Evolutionary conservation across 1,139 yeast species (phyloP), one percentile per base, ranked within the genome.

Genomic region (Geotrichum bryndzae): DNA sequence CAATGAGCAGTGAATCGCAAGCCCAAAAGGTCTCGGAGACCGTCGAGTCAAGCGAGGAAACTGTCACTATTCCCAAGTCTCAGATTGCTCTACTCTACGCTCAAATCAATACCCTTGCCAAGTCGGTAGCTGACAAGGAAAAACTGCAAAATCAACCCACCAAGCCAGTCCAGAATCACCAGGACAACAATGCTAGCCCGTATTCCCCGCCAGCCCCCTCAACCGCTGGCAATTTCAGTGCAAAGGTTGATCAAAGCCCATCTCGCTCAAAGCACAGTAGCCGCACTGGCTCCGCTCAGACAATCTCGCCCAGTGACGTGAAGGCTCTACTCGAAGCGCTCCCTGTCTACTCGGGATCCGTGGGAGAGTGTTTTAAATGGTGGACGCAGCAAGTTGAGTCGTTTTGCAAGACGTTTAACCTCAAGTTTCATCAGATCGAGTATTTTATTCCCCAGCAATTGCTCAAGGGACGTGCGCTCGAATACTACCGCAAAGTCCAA

Each of bases 331-430:
- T 62, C 41, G 60, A 54, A 15, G 51, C 61, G 2, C 58, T 62
- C 10, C 64, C 64, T 4, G 56, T 59, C 18, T 62, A 62, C 48
- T 41, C 62, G 2, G 64, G 64, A 22, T 23, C 55, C 5, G 56
- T 59, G 27, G 54, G 55, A 27, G 61, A 62, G 33, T 57, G 57
- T 23, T 62, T 62, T 41, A 53, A 51, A 46, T 62, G 64, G 64
- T 62, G 64, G 64, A 35, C 59, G 29, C 53, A 51, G 22, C 64
- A 62, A 27, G 58, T 62, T 13, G 64, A 62, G 29, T 62, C 64
- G 23, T 62, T 62, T 50, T 54, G 61, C 57, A 59, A 56, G 23
- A 62, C 62, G 25, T 62, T 62, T 41, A 59, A 59, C 22, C 51
- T 62, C 15, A 38, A 53, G 10, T 45, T 57, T 25, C 33, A 35